Percentiles rank a stretch among this genome's conserved stretches.
Evolutionary conservation across 495 filamentous ascomycete genomes (phyloP).

Genomic region (Aeminium ludgeri): DNA sequence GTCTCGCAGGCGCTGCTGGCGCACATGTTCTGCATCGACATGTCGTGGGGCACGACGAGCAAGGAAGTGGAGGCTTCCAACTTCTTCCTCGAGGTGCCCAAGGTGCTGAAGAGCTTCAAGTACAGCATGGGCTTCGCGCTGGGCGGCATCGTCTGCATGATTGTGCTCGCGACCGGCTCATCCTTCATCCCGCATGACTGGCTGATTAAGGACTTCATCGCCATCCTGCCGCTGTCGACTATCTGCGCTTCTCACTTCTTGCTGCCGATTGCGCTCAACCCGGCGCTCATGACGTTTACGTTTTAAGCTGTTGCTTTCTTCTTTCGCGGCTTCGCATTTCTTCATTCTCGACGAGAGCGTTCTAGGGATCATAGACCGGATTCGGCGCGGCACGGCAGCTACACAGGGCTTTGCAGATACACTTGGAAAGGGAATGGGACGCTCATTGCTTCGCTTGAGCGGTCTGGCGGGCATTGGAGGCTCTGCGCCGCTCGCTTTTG

Average conservation of each 20-base stretch:
- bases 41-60: conserved; percentile 33
- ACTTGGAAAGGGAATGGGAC: too few species aligned
- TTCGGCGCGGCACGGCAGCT: too few species aligned
- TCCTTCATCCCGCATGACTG: conserved; percentile 33
- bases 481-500: too few species aligned
- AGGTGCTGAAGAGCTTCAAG: conserved; percentile 41
- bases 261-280: conserved; percentile 44
- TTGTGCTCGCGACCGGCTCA: conserved; percentile 21
- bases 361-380: too few species aligned
- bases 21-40: conserved; percentile 33
- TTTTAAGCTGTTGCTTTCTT: conserved; percentile 26
- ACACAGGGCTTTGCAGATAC: too few species aligned
- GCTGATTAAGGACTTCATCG: conserved; percentile 38
- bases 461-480: too few species aligned
- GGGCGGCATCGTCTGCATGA: conserved; percentile 29
- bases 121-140: conserved; percentile 41
- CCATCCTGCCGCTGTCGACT: conserved; percentile 40
- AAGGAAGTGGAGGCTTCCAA: conserved; percentile 44
- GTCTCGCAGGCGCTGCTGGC: conserved; percentile 30
- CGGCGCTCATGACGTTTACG: conserved; percentile 49
- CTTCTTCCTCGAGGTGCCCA: conserved; percentile 44
- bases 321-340: too few species aligned
- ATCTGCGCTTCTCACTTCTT: conserved; percentile 40
- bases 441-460: too few species aligned
- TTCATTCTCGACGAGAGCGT: too few species aligned